These are phyloP conservation scores for Heliamphora pulchella DNA, from an alignment of 179 eudicot genomes.

Conservation along the genomic window DNA sequence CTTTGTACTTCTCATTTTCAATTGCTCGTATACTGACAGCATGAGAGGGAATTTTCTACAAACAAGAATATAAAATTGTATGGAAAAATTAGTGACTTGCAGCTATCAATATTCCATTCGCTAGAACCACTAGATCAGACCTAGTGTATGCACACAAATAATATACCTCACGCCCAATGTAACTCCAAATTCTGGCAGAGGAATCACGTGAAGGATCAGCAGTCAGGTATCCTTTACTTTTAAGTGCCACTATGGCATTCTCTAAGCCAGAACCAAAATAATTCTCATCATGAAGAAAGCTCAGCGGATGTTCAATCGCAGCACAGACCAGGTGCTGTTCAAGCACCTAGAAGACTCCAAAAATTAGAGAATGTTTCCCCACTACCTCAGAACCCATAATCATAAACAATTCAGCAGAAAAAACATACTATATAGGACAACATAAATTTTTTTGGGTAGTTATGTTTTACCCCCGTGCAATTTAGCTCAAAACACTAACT, in stretches of 20 bases:
- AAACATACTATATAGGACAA: not conserved
- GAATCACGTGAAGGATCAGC: conserved; percentile 50
- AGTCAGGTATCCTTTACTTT: conserved; percentile 55
- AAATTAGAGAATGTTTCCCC: conserved; percentile 6
- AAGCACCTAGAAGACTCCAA: conserved; percentile 54
- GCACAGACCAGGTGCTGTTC: conserved; percentile 87
- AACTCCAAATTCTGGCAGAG: conserved; percentile 59
- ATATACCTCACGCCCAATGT: conserved; percentile 80
- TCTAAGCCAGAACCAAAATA: conserved; percentile 74
- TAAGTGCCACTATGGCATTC: conserved; percentile 41
- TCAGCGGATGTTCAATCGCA: conserved; percentile 76
- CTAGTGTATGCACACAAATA: conserved; percentile 10
- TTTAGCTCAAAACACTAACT: not conserved
- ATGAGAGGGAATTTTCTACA: conserved; percentile 66
- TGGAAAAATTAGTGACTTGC: not conserved
- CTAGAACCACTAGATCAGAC: not conserved
- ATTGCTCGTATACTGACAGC: conserved; percentile 77
- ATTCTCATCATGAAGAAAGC: conserved; percentile 61
- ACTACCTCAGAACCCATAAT: not conserved
- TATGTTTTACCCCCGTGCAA: not conserved
- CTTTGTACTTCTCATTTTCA: conserved; percentile 76
- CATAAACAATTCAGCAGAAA: conserved; percentile 6
- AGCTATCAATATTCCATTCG: not conserved
- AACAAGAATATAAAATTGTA: conserved; percentile 5
- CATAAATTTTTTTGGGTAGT: no score